Evolutionary conservation across 2,329 filamentous ascomycete genomes (phyloP), one percentile per base, ranked within the genome.

Genomic region (Spiromastix sp.): DNA sequence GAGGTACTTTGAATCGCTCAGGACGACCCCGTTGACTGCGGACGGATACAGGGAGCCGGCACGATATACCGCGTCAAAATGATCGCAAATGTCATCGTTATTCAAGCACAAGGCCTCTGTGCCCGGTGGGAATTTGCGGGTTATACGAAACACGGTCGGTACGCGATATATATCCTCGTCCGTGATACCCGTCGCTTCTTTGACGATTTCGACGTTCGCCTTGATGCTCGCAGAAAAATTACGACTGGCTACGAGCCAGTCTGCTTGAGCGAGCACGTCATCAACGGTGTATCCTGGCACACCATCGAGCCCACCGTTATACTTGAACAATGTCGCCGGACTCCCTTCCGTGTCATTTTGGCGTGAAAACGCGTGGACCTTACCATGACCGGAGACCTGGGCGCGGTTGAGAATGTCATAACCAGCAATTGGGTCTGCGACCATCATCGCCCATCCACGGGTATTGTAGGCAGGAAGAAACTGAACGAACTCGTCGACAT

Each of bases 401-500:
- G 50, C 48, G 2, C 44, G 34, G 3, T 42, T 21, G 3, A 57
- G 42, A 5, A 57, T 36, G 2, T 48, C 24, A 3, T 60, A 32
- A 0, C 48, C 55, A 0, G 42, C 39, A 3, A 16, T 17, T 0
- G 49, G 43, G 32, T 52, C 47, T 2, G 45, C 44, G 16, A 51
- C 40, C 9, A 41, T 37, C 27, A 51, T 42, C 5, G 44, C 46
- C 41, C 46, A 52, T 3, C 48, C 46, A 8, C 37, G 40, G 1
- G 15, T 18, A 18, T 42, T 46, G n/a, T 45, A 22, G n/a, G 38
- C 43, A 0, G 54, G 52, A 2, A 58, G 24, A 36, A 57, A 56
- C 33, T 57, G 54, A 1, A 59, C 42, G n/a, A 58, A 49, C 34
- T 60, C 53, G 25, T 60, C 53, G 7, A 60, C 50, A 31, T 60